These are phyloP conservation scores for Xylaria curta DNA, from an alignment of 495 filamentous ascomycete species.

Conservation along the genomic window DNA sequence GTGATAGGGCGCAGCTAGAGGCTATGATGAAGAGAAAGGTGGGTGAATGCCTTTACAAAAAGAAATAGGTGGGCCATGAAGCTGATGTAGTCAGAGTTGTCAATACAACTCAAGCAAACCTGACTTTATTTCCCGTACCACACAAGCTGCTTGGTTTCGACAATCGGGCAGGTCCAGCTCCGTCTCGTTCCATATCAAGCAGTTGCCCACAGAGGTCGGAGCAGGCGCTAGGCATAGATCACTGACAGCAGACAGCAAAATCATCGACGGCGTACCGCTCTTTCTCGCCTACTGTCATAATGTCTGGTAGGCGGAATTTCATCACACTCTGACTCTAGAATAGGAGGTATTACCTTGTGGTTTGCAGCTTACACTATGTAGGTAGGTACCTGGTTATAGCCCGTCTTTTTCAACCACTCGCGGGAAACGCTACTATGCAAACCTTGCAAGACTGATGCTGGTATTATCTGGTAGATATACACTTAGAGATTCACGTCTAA, in stretches of 20 bases:
- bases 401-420: not conserved
- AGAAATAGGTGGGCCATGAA: constrained; percentile 2
- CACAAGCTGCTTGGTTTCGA: not conserved
- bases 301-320: not conserved
- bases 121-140: not conserved
- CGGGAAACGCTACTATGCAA: not conserved
- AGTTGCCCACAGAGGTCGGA: not conserved
- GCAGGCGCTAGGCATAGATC: not conserved
- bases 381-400: too few relatives aligned
- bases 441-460: not conserved
- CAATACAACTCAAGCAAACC: not conserved
- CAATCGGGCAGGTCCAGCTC: not conserved
- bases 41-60: not conserved
- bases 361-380: not conserved
- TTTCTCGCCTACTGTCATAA: not conserved
- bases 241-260: not conserved
- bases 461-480: not conserved
- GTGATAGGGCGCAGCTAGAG: not conserved
- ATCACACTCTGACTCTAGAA: not conserved
- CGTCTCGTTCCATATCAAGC: not conserved
- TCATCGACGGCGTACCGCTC: not conserved
- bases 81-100: not conserved
- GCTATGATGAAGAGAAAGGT: constrained; percentile 7
- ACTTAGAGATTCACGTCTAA: not conserved
- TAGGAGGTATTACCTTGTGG: not conserved